Percentiles rank a stretch among this genome's conserved stretches.
phyloP scores from a whole-genome alignment of 177 flowering plant genomes.

The Vitis hybrid region DNA sequence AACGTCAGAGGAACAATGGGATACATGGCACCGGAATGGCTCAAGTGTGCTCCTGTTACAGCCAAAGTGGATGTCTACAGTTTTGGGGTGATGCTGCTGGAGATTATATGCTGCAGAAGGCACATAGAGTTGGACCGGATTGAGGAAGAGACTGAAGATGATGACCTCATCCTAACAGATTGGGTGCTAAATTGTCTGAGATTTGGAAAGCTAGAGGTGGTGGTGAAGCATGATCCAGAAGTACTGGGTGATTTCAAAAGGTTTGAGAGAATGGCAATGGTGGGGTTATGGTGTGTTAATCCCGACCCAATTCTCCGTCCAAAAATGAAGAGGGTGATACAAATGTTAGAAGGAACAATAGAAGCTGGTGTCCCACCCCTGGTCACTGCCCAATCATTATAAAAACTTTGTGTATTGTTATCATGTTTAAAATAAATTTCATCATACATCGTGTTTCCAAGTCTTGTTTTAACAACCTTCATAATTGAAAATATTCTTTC shows the following conservation, averaged over 20 bases:
- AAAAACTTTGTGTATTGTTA: too few species aligned
- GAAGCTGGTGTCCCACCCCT: slow-evolving; percentile 15
- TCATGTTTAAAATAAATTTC: too few species aligned
- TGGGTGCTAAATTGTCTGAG: slow-evolving; percentile 14
- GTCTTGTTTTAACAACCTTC: too few species aligned
- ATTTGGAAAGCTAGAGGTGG: slow-evolving; percentile 13
- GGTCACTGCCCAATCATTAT: neutral
- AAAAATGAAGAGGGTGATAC: slow-evolving; percentile 12
- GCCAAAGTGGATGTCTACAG: slow-evolving; percentile 32
- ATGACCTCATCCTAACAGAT: slow-evolving; percentile 13
- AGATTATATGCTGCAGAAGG: slow-evolving; percentile 30
- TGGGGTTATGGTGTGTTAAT: slow-evolving; percentile 26
- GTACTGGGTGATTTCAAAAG: slow-evolving; percentile 17
- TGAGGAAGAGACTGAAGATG: slow-evolving; percentile 21
- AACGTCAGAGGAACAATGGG: slow-evolving; percentile 27
- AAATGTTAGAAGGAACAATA: slow-evolving; percentile 10
- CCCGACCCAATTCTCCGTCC: slow-evolving; percentile 14
- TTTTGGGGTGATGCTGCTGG: slow-evolving; percentile 34
- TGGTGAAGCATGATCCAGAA: slow-evolving; percentile 11
- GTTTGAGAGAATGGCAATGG: slow-evolving; percentile 24
- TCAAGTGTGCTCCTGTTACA: slow-evolving; percentile 20
- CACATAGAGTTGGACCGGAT: slow-evolving; percentile 17
- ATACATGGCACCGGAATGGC: slow-evolving; percentile 1
- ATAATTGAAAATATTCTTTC: too few species aligned
- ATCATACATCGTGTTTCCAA: too few species aligned